These are phyloP conservation scores for Fonsecaea erecta DNA, from an alignment of 2,329 filamentous ascomycete genomes.

Conservation along the genomic window DNA sequence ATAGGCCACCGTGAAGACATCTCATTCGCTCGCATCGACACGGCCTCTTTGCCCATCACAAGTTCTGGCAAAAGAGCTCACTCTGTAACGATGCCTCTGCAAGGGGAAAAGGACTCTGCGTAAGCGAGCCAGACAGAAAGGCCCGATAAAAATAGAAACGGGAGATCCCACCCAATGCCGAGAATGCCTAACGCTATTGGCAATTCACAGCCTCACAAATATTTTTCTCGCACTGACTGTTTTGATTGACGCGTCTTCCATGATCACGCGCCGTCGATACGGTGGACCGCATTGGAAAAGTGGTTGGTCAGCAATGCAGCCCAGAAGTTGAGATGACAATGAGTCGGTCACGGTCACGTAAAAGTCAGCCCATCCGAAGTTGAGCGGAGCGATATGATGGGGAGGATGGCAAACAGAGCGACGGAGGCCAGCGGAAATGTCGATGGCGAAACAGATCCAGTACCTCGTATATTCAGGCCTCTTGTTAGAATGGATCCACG, in stretches of 20 bases:
- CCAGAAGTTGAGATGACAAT: conserved; percentile 4
- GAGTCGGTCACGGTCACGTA: not conserved
- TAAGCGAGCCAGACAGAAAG: conserved; percentile 26
- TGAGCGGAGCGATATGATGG: not conserved
- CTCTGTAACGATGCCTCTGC: conserved; percentile 13
- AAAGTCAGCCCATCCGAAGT: conserved; percentile 3
- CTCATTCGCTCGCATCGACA: conserved; percentile 18
- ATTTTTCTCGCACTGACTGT: conserved; percentile 2
- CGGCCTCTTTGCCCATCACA: not conserved
- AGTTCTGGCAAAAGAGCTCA: conserved; percentile 7
- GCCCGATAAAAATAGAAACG: conserved; percentile 28
- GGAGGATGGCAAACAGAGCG: not conserved
- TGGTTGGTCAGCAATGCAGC: not conserved
- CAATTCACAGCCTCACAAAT: conserved; percentile 29
- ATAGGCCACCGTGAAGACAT: not conserved
- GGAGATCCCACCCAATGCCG: conserved; percentile 5
- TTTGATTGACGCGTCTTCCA: conserved; percentile 7
- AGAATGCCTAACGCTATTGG: conserved; percentile 7
- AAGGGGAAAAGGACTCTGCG: conserved; percentile 8
- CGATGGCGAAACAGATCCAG: conserved; percentile 14
- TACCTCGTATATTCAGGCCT: conserved; percentile 5
- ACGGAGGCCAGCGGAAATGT: not conserved
- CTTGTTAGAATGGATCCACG: conserved; percentile 3
- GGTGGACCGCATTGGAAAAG: not conserved
- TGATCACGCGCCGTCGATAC: conserved; percentile 5